These are phyloP conservation scores for Massospora cicadina DNA, from an alignment of 371 early-diverging fungal genomes.

Conservation along the genomic window DNA sequence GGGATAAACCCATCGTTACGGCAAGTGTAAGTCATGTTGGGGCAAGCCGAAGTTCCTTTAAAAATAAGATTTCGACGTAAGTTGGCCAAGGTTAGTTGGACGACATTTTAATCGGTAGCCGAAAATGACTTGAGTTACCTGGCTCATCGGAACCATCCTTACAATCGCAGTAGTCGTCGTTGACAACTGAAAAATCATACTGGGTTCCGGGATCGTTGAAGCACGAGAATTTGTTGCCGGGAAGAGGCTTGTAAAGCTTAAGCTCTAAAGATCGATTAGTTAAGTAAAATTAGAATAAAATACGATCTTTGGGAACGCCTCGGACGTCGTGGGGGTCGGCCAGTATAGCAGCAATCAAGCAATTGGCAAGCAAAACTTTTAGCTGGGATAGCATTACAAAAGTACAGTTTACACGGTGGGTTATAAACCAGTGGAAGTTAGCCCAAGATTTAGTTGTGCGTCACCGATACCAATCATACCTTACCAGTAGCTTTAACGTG, in stretches of 20 bases:
- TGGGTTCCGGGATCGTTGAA: constrained; percentile 35
- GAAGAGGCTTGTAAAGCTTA: neutral
- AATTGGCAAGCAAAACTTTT: neutral
- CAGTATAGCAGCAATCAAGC: neutral
- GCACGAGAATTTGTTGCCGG: constrained; percentile 10
- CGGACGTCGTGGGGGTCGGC: neutral
- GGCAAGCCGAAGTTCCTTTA: constrained; percentile 78
- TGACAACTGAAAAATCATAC: constrained; percentile 51
- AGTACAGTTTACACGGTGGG: no score
- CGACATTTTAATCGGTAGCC: neutral
- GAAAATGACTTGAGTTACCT: constrained; percentile 24
- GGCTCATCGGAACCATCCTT: constrained; percentile 89
- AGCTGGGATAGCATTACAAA: neutral
- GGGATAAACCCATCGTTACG: constrained; percentile 58
- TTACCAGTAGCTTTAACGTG: no score
- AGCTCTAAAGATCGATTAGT: no score
- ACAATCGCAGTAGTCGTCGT: constrained; percentile 95
- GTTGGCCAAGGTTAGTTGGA: neutral
- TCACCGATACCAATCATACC: neutral
- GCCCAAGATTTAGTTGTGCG: neutral
- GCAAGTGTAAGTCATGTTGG: constrained; percentile 60
- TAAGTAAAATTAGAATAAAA: no score
- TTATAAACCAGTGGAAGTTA: no score
- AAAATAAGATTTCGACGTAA: neutral
- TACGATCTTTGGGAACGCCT: neutral